Conservation (phyloP, 192 early-diverging fungal species). For the Geranomyces variabilis region DNA sequence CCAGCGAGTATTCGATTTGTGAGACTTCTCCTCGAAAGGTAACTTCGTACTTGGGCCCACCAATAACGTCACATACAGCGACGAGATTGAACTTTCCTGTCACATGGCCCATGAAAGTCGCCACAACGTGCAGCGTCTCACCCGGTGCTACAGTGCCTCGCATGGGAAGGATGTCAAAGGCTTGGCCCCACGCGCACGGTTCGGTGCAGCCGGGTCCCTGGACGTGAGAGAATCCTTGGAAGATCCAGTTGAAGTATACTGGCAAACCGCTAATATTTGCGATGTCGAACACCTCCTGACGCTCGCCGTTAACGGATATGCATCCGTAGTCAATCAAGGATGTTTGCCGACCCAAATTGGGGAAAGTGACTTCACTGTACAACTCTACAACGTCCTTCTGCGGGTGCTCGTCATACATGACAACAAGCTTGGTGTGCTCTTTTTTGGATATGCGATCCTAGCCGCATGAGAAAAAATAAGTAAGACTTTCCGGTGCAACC, state of each 20-base stretch:
- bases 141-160: conserved; percentile 50
- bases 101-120: conserved; percentile 52
- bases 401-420: conserved; percentile 60
- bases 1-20: conserved; percentile 46
- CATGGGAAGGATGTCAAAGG: conserved; percentile 59
- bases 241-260: conserved; percentile 55
- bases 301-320: conserved; percentile 53
- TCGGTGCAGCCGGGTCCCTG: conserved; percentile 1
- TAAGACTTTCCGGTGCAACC: background rate
- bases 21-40: conserved; percentile 55
- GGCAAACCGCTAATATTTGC: conserved; percentile 52
- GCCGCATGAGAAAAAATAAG: background rate
- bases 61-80: conserved; percentile 56
- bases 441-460: conserved; percentile 47
- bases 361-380: conserved; percentile 53
- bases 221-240: conserved; percentile 34
- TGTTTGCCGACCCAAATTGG: conserved; percentile 52
- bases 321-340: conserved; percentile 49
- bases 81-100: conserved; percentile 33
- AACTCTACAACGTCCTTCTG: conserved; percentile 58
- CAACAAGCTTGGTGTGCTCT: conserved; percentile 52
- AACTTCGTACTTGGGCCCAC: conserved; percentile 63
- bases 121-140: conserved; percentile 47
- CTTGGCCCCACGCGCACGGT: conserved; percentile 39
- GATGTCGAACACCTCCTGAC: conserved; percentile 44